Conservation (phyloP, 2,329 filamentous ascomycete species). For the Cladosporium sp. region DNA sequence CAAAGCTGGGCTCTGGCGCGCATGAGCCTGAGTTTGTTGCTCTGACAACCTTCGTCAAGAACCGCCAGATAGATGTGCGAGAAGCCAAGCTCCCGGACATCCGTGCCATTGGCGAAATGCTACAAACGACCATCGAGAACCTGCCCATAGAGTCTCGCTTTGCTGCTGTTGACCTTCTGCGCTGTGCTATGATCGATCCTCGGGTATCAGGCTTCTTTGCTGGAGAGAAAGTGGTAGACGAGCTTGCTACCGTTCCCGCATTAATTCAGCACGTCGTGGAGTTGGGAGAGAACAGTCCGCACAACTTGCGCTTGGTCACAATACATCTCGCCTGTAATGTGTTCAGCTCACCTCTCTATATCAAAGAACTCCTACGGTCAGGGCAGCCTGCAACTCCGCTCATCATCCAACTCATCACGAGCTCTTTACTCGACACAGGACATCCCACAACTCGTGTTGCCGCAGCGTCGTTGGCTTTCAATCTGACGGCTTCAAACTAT, state of each 20-base stretch:
- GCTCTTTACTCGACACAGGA: constrained; percentile 72
- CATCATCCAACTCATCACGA: constrained; percentile 66
- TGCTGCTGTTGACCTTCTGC: constrained; percentile 77
- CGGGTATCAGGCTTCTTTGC: constrained; percentile 79
- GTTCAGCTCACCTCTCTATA: constrained; percentile 70
- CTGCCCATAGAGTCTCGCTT: constrained; percentile 68
- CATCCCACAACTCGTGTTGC: constrained; percentile 74
- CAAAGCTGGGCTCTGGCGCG: constrained; percentile 68
- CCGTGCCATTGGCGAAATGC: constrained; percentile 51
- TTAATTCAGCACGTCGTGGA: constrained; percentile 55
- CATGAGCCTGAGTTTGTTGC: constrained; percentile 57
- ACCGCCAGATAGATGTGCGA: constrained; percentile 55
- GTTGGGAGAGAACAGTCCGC: constrained; percentile 65
- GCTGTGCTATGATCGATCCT: constrained; percentile 71
- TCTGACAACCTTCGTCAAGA: constrained; percentile 68
- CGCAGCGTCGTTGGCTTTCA: constrained; percentile 78
- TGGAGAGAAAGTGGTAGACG: constrained; percentile 54
- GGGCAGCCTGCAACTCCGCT: constrained; percentile 46
- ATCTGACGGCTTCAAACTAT: constrained; percentile 69
- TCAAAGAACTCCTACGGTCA: constrained; percentile 37
- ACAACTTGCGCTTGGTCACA: constrained; percentile 77
- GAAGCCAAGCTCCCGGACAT: constrained; percentile 70
- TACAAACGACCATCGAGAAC: constrained; percentile 18
- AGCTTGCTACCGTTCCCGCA: constrained; percentile 58
- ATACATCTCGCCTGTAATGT: constrained; percentile 81